Evolutionary conservation across 441 rosid species (phyloP).

Genomic region (Aquilaria agallochum): DNA sequence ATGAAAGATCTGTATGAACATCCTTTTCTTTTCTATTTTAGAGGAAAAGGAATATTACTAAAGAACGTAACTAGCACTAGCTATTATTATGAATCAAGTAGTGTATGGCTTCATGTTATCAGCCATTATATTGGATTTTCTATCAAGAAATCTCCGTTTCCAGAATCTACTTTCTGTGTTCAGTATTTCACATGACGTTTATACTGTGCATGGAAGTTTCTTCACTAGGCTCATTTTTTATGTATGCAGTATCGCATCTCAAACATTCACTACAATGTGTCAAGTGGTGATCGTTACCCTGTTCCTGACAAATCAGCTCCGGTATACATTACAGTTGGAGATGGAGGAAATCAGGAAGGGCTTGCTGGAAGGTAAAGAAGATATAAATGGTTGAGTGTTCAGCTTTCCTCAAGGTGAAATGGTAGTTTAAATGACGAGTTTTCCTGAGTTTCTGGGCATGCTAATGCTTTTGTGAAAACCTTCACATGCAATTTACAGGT

Average conservation of each 20-base stretch:
- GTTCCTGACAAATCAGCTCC: constrained; percentile 49
- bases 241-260: constrained; percentile 35
- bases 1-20: constrained; percentile 62
- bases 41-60: neutral
- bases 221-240: neutral
- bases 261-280: constrained; percentile 40
- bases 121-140: no score
- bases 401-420: neutral
- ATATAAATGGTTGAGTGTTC: constrained; percentile 2
- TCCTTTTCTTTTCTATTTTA: constrained; percentile 5
- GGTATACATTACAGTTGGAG: constrained; percentile 52
- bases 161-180: no score
- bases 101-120: no score
- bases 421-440: neutral
- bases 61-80: neutral
- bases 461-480: neutral
- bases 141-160: no score
- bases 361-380: constrained; percentile 39
- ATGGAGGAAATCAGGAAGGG: constrained; percentile 75
- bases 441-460: neutral
- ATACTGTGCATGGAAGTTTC: no score
- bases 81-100: neutral
- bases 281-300: constrained; percentile 38
- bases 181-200: no score
- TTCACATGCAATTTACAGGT: constrained; percentile 30